Conservation (phyloP, 148 eudicot genomes). For the Silene latifolia region DNA sequence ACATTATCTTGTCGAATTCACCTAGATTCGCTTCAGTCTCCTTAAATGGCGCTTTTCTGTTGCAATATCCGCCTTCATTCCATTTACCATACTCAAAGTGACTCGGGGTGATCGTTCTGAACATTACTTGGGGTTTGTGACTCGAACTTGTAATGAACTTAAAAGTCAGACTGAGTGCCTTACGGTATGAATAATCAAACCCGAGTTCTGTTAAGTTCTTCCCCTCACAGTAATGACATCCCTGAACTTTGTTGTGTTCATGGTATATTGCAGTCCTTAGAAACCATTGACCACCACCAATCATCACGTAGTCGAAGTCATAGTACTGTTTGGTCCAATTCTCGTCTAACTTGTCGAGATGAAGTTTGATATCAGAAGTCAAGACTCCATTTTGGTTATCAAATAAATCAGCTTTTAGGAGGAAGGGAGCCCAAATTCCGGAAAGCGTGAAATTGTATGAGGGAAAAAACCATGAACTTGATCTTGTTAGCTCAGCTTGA, state of each 20-base stretch:
- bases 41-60: slow-evolving; percentile 47
- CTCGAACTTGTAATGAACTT: slow-evolving; percentile 37
- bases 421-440: slow-evolving; percentile 70
- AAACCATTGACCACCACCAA: slow-evolving; percentile 78
- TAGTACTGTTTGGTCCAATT: slow-evolving; percentile 51
- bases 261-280: slow-evolving; percentile 58
- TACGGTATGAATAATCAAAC: slow-evolving; percentile 46
- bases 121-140: slow-evolving; percentile 42
- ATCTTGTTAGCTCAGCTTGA: slow-evolving; percentile 52
- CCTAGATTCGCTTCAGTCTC: slow-evolving; percentile 36
- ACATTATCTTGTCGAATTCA: slow-evolving; percentile 38
- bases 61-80: slow-evolving; percentile 68
- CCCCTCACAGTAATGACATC: slow-evolving; percentile 64
- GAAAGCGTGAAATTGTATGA: slow-evolving; percentile 60
- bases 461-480: slow-evolving; percentile 63
- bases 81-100: slow-evolving; percentile 88
- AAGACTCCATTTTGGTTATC: slow-evolving; percentile 63
- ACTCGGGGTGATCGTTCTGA: slow-evolving; percentile 60
- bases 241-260: slow-evolving; percentile 47
- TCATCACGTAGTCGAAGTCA: slow-evolving; percentile 47
- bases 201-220: slow-evolving; percentile 59
- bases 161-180: slow-evolving; percentile 34
- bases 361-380: slow-evolving; percentile 46
- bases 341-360: slow-evolving; percentile 63
- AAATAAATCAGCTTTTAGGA: slow-evolving; percentile 48